Conservation (phyloP, 768 basidiomycete species). For the Phanerodontia chrysosporium region DNA sequence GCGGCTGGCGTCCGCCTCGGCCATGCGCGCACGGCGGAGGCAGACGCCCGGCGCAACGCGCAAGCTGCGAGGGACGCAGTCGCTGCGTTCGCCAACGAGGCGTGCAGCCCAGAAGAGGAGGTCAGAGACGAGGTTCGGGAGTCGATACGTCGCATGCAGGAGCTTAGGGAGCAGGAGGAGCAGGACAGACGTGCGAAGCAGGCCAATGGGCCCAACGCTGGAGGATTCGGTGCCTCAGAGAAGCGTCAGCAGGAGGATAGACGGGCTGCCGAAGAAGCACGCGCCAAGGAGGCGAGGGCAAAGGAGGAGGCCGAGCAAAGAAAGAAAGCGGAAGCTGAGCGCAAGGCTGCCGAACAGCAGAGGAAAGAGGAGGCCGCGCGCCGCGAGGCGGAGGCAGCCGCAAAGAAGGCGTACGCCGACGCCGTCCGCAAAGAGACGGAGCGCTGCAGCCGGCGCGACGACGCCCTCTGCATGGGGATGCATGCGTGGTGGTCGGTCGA, state of each 20-base stretch:
- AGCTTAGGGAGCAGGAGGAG: background rate
- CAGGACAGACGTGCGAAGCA: background rate
- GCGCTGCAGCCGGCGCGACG: slow-evolving; percentile 29
- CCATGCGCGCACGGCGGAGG: background rate
- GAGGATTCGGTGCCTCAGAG: background rate
- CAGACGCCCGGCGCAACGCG: background rate
- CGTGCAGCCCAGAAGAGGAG: too few species aligned
- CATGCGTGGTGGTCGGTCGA: slow-evolving; percentile 56
- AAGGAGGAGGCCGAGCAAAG: background rate
- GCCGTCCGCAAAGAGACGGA: slow-evolving; percentile 15
- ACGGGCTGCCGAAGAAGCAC: background rate
- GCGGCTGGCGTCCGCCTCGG: background rate
- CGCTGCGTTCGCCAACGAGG: background rate
- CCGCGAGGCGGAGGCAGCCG: background rate
- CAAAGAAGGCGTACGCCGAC: slow-evolving; percentile 20
- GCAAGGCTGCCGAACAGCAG: background rate
- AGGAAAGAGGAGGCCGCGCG: background rate
- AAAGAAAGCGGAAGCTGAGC: background rate
- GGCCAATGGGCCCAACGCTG: background rate
- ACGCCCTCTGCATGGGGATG: slow-evolving; percentile 42
- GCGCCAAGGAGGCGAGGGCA: background rate
- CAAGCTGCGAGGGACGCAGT: background rate
- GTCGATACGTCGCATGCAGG: background rate
- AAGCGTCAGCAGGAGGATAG: background rate
- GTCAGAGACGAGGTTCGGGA: background rate